These are phyloP conservation scores for Candida pseudocylindracea DNA, from an alignment of 1,139 yeast species.

Conservation along the genomic window DNA sequence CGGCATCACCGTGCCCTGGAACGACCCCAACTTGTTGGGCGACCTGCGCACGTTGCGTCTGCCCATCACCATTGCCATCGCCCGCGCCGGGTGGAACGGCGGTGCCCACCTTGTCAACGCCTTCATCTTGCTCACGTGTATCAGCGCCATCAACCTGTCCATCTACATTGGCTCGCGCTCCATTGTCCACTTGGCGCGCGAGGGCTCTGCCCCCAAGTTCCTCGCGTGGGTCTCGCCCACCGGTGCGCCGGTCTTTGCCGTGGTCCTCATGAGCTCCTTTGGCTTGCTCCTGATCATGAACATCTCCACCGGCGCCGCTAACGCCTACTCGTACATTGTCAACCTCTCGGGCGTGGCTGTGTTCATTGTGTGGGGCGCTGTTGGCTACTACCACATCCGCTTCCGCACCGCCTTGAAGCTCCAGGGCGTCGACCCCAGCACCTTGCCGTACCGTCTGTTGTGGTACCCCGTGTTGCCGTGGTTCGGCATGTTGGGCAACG, in stretches of 20 bases:
- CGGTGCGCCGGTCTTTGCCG: slow-evolving; percentile 29
- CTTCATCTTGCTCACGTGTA: slow-evolving; percentile 25
- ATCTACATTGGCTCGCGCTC: slow-evolving; percentile 30
- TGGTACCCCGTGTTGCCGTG: slow-evolving; percentile 31
- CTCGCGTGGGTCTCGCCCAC: slow-evolving; percentile 17
- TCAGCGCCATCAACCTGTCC: slow-evolving; percentile 30
- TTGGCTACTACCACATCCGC: slow-evolving; percentile 19
- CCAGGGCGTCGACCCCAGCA: slow-evolving; percentile 22
- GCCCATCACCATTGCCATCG: slow-evolving; percentile 21
- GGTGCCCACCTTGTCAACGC: slow-evolving; percentile 28
- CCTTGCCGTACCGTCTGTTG: slow-evolving; percentile 29
- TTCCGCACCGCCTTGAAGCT: slow-evolving; percentile 25
- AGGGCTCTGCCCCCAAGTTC: slow-evolving; percentile 24
- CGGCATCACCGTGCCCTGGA: slow-evolving; percentile 31
- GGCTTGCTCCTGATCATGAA: slow-evolving; percentile 29
- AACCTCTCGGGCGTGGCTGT: slow-evolving; percentile 33
- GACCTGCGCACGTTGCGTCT: slow-evolving; percentile 10
- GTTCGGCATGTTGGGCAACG: slow-evolving; percentile 25
- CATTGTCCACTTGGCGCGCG: slow-evolving; percentile 24
- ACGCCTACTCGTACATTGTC: slow-evolving; percentile 29
- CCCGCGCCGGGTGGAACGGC: slow-evolving; percentile 24
- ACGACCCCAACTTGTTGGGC: slow-evolving; percentile 13
- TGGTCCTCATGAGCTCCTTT: slow-evolving; percentile 21
- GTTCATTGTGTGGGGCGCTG: slow-evolving; percentile 28
- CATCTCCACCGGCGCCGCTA: slow-evolving; percentile 26